Base-by-base conservation (phyloP, 306 rosid genomes). In the Lathyrus aphaca region DNA sequence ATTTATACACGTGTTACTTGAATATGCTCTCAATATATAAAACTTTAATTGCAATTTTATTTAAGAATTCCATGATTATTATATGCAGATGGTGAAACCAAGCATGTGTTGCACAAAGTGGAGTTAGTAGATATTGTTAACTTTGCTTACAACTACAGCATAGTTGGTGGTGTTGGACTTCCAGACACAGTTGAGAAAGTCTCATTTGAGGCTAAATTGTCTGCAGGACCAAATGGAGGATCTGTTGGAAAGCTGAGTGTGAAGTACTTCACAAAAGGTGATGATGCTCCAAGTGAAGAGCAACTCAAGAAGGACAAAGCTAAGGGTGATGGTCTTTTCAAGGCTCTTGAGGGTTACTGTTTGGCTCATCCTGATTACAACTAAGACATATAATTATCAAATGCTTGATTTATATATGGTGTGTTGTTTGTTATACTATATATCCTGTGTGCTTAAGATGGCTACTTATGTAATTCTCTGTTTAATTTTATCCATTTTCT, bases 261-360 rank as follows among this genome's bases (percentile, higher is more conserved):
- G 3, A 71, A 67, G 17, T 68, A 54, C 30, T 3, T 21, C 11
- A 61, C 77, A 12, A 81, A 81, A 55, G 81, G 81, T 0, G 67
- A 76, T 54, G 65, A 38, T 37, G 8, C 18, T n/a, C 76, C 81
- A 0, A 25, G 6, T 27, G 81, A 81, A 3, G 76, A 76, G 15
- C 79, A 76, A 19, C 49, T 72, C 61, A 71, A 60, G 45, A 14
- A 0, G 15, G 81, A 69, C 3, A 76, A 81, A 17, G 81, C 59
- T 30, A 81, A 61, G 73, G 81, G 81, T 0, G 84, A 81, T 14
- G 64, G 64, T 27, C 75, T 81, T 42, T 81, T 81, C 69, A 81
- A 72, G 76, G 84, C 75, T 9, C 46, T 81, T 38, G 84, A 81
- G 66, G 79, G 73, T 15, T 81, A 76, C n/a, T 35, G 69, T 64